Conservation (phyloP, 2,329 filamentous ascomycete species). For the Pseudogymnoascus sp. region DNA sequence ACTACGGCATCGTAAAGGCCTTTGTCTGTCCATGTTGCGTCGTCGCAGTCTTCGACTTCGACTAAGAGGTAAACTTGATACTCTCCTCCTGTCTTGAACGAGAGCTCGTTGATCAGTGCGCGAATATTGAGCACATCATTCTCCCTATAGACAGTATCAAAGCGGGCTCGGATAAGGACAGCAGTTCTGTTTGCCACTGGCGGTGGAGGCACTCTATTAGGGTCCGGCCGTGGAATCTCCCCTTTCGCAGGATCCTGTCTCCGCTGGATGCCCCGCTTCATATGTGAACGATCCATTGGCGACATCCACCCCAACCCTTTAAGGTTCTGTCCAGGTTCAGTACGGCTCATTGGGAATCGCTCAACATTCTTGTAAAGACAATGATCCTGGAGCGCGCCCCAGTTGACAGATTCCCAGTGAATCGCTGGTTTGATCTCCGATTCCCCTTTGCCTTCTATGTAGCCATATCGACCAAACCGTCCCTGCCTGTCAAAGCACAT, state of each 20-base stretch:
- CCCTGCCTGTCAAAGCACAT: conserved; percentile 63
- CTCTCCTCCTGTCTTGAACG: conserved; percentile 67
- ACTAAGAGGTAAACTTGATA: conserved; percentile 76
- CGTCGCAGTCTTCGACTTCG: conserved; percentile 60
- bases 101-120: conserved; percentile 69
- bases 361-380: conserved; percentile 60
- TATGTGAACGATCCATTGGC: conserved; percentile 19
- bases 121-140: conserved; percentile 75
- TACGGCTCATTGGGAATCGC: conserved; percentile 40
- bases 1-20: conserved; percentile 54
- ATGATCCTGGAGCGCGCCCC: conserved; percentile 61
- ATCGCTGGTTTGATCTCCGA: conserved; percentile 23
- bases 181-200: conserved; percentile 48
- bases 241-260: conserved; percentile 9
- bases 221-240: neutral
- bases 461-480: conserved; percentile 60
- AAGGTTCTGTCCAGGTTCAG: neutral
- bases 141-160: conserved; percentile 65
- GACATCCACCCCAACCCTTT: conserved; percentile 24
- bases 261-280: neutral
- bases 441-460: conserved; percentile 33
- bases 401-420: conserved; percentile 59
- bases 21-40: conserved; percentile 52
- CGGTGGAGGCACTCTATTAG: conserved; percentile 9
- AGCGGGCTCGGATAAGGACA: conserved; percentile 68